Conservation (phyloP, 768 basidiomycete genomes). For the Pulveroboletus ravenelii region DNA sequence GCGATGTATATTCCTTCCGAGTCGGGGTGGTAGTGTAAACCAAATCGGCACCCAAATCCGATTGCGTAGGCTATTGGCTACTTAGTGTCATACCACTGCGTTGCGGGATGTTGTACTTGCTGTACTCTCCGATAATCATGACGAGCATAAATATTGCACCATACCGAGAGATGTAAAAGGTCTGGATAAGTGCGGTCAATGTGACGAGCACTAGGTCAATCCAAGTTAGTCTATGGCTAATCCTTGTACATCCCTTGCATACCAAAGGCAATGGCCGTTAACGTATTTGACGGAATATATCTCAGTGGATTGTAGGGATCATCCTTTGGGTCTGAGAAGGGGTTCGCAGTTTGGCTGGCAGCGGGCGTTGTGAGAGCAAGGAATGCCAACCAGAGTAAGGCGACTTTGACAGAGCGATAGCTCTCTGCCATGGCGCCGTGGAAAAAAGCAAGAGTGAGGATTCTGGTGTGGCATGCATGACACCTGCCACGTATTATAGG, state of each 20-base stretch:
- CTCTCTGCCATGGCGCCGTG: too few relatives aligned
- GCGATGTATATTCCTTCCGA: slow-evolving; percentile 49
- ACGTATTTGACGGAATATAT: slow-evolving; percentile 52
- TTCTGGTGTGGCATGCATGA: too few relatives aligned
- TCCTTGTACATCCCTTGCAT: slow-evolving; percentile 4
- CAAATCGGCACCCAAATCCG: slow-evolving; percentile 55
- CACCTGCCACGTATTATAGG: too few relatives aligned
- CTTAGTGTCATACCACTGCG: not conserved
- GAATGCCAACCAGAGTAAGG: too few relatives aligned
- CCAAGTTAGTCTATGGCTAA: not conserved
- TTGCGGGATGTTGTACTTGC: slow-evolving; percentile 29
- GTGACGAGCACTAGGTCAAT: slow-evolving; percentile 30
- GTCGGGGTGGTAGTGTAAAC: slow-evolving; percentile 49
- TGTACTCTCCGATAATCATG: slow-evolving; percentile 58
- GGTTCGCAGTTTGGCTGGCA: slow-evolving; percentile 5
- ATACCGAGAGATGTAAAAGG: slow-evolving; percentile 38
- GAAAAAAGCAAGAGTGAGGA: too few relatives aligned
- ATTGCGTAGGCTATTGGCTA: slow-evolving; percentile 45
- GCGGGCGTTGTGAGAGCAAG: too few relatives aligned
- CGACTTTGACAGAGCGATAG: too few relatives aligned
- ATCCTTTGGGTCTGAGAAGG: slow-evolving; percentile 40
- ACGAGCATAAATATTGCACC: slow-evolving; percentile 56
- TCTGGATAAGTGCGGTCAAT: slow-evolving; percentile 40
- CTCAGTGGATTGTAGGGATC: slow-evolving; percentile 51
- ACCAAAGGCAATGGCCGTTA: slow-evolving; percentile 50